phyloP scores from a whole-genome alignment of 352 stramenopile genomes.

The Globisporangium okanoganense region DNA sequence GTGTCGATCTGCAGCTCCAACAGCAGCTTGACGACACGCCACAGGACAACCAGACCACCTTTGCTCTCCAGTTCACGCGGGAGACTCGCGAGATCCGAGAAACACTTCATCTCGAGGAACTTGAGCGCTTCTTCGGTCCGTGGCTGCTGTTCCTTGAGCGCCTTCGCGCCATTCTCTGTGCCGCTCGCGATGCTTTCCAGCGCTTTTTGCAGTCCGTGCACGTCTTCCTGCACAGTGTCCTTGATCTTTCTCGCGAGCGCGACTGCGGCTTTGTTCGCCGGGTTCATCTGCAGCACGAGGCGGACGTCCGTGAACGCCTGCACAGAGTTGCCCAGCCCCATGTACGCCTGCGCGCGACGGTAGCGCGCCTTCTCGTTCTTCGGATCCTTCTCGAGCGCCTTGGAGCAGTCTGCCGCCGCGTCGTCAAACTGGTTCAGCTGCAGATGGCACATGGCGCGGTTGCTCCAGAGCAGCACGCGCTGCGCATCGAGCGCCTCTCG shows the following conservation, averaged over 20 bases:
- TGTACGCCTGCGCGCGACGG: constrained; percentile 65
- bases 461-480: constrained; percentile 67
- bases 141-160: constrained; percentile 30
- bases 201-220: constrained; percentile 77
- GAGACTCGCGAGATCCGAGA: constrained; percentile 45
- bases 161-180: constrained; percentile 13
- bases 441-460: constrained; percentile 68
- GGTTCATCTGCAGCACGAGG: constrained; percentile 64
- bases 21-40: constrained; percentile 35
- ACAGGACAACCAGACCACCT: constrained; percentile 52
- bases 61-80: constrained; percentile 52
- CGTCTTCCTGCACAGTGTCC: constrained; percentile 63
- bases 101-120: constrained; percentile 78
- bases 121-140: constrained; percentile 57
- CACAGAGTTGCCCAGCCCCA: constrained; percentile 62
- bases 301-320: constrained; percentile 70
- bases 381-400: constrained; percentile 38
- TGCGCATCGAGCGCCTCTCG: constrained; percentile 28
- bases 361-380: constrained; percentile 80
- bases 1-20: constrained; percentile 20
- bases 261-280: constrained; percentile 69
- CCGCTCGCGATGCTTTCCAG: constrained; percentile 48
- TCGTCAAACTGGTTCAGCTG: constrained; percentile 58
- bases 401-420: constrained; percentile 52
- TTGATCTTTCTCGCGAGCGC: constrained; percentile 73